phyloP scores from a whole-genome alignment of 208 protist genomes.

The Herpetomonas samuelpessoai region DNA sequence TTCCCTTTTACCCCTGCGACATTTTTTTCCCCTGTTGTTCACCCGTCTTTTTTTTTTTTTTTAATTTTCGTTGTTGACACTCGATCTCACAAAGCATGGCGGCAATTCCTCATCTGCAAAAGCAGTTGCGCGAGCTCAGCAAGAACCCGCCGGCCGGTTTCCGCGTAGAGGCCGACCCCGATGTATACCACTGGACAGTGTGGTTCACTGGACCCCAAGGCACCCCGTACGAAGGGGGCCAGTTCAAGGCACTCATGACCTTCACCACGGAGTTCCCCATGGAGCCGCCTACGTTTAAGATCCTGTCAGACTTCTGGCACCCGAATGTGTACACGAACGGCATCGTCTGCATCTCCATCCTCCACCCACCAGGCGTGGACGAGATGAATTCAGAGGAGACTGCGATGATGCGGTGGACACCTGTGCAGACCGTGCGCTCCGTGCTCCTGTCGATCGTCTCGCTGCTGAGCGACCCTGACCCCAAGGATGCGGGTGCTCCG shows the following conservation, averaged over 20 bases:
- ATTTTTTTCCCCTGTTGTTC: no score
- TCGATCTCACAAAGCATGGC: slow-evolving; percentile 33
- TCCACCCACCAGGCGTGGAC: slow-evolving; percentile 97
- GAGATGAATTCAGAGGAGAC: slow-evolving; percentile 88
- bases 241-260: slow-evolving; percentile 89
- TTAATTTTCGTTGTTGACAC: slow-evolving; percentile 5
- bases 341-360: slow-evolving; percentile 98
- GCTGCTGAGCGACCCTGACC: slow-evolving; percentile 94
- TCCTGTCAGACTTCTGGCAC: slow-evolving; percentile 97
- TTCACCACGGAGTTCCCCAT: slow-evolving; percentile 97
- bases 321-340: slow-evolving; percentile 97
- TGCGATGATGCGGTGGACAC: slow-evolving; percentile 95
- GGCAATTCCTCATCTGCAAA: slow-evolving; percentile 86
- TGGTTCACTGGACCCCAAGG: slow-evolving; percentile 88
- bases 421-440: slow-evolving; percentile 94
- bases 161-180: slow-evolving; percentile 83
- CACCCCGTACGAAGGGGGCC: slow-evolving; percentile 84
- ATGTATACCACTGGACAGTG: slow-evolving; percentile 91
- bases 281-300: slow-evolving; percentile 93
- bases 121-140: slow-evolving; percentile 88
- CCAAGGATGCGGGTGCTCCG: slow-evolving; percentile 88
- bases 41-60: slow-evolving; percentile 10
- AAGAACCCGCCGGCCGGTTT: slow-evolving; percentile 92
- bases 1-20: no score
- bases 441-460: slow-evolving; percentile 95